Evolutionary conservation across 2,329 filamentous ascomycete species (phyloP), one percentile per base, ranked within the genome.

Genomic region (Aspergillus sojae): DNA sequence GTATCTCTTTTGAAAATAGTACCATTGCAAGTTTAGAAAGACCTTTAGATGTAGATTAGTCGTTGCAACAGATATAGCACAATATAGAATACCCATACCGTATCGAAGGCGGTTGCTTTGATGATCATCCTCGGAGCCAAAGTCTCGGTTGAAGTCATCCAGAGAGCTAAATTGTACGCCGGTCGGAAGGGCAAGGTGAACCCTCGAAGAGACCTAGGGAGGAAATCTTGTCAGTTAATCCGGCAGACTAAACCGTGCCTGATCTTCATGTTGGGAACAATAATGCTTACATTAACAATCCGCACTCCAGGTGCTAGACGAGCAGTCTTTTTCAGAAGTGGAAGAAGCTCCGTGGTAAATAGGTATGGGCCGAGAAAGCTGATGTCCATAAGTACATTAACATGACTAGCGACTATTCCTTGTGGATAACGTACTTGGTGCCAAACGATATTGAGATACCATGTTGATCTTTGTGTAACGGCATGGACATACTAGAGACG

Each of bases 111-210:
- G 54, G 34, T 57, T 57, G 21, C 54, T 57, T 14, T 26, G 54
- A 45, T 41, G 32, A 16, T 57, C 54, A 14, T 57, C 34, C 5
- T 57, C 54, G 10, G 54, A 36, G 23, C 54, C 54, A 26, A 57
- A 41, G 34, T 36, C 21, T 39, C 28, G 34, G 54, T 57, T 57
- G 19, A 57, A 43, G n/a, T 57, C 32, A 19, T 45, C 54, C 23
- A 57, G 21, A 6, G 34, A 43, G 11, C 12, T 43, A 12, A 57
- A 45, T 16, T 16, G 45, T 28, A 26, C 2, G 23, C 45, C 45
- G 14, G 45, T 16, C 4, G 45, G 45, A 28, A 48, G 45, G 23
- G 45, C 45, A 28, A 48, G 45, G 1, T 48, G 45, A 3, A 48
- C 45, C 23, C 45, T 26, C 0, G 45, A 48, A 14, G 45, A 48